A percentile compares a stretch with the other conserved stretches of the same genome.
Conservation (phyloP, 1,284 basidiomycete species). For the Rhodotorula sp. region DNA sequence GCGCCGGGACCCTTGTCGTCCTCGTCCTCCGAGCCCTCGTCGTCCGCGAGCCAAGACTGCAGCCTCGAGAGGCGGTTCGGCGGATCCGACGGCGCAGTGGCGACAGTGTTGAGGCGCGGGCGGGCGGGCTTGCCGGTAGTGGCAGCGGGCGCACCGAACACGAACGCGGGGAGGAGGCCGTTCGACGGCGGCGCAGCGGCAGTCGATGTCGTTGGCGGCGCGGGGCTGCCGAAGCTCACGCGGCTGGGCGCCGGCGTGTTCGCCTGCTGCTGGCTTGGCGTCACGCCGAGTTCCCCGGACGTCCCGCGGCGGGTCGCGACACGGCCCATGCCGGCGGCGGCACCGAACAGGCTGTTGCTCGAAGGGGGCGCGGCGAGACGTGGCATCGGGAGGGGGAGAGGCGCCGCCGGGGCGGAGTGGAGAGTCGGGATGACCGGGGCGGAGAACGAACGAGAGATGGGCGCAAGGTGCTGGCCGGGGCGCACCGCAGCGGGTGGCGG, state of each 20-base stretch:
- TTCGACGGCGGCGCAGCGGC: background rate
- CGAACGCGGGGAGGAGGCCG: conserved; percentile 16
- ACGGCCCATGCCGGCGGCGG: conserved; percentile 41
- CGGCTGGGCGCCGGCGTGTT: background rate
- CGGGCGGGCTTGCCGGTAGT: background rate
- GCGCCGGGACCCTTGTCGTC: conserved; percentile 3
- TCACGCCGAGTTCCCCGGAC: conserved; percentile 18
- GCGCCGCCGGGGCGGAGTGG: background rate
- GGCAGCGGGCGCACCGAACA: conserved; percentile 1
- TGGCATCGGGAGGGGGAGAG: background rate
- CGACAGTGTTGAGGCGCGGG: too few relatives aligned
- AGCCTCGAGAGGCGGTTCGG: conserved; percentile 14
- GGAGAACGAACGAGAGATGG: too few relatives aligned
- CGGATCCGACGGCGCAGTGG: background rate
- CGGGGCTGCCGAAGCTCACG: background rate
- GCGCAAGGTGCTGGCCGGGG: too few relatives aligned
- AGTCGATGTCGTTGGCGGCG: background rate
- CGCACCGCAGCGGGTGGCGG: too few relatives aligned
- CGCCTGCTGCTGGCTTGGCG: background rate
- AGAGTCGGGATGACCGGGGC: background rate
- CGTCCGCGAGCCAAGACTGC: conserved; percentile 37
- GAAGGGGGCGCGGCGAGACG: background rate
- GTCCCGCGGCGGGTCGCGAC: conserved; percentile 34
- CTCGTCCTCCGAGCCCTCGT: conserved; percentile 27
- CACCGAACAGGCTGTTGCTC: conserved; percentile 16